Percentiles rank a stretch among this genome's conserved stretches.
phyloP scores from a whole-genome alignment of 495 filamentous ascomycete genomes.

The Podospora conica region DNA sequence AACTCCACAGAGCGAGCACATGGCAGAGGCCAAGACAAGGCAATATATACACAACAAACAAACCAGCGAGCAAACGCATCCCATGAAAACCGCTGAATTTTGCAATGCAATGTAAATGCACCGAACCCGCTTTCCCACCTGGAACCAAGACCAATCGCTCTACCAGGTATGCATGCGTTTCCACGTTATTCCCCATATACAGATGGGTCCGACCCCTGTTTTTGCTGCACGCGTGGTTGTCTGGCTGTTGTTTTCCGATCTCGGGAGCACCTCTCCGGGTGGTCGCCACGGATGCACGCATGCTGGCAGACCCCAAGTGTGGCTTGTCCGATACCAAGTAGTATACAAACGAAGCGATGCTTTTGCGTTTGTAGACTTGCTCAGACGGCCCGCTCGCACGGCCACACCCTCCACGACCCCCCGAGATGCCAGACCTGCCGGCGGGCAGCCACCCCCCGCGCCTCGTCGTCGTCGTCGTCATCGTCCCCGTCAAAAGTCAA shows the following conservation, averaged over 20 bases:
- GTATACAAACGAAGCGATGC: neutral
- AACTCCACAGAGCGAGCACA: neutral
- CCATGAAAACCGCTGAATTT: neutral
- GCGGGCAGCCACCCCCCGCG: neutral
- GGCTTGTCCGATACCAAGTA: neutral
- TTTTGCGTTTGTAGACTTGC: neutral
- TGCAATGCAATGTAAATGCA: neutral
- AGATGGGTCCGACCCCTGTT: neutral
- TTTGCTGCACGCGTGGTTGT: neutral
- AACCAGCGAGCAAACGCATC: neutral
- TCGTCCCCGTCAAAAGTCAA: constrained; percentile 46
- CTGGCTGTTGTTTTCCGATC: neutral
- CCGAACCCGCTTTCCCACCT: neutral
- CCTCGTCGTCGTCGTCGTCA: constrained; percentile 3
- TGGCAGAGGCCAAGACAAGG: neutral
- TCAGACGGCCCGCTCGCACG: neutral
- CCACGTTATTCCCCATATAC: neutral
- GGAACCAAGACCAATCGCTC: neutral
- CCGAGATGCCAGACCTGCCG: constrained; percentile 15
- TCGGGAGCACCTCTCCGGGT: neutral
- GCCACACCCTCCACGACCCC: constrained; percentile 15
- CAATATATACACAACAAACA: neutral
- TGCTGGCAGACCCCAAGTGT: too few species aligned
- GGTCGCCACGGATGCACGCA: neutral
- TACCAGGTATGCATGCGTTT: neutral